These are phyloP conservation scores for Colletotrichum sidae DNA, from an alignment of 2,329 filamentous ascomycete genomes.

Conservation along the genomic window DNA sequence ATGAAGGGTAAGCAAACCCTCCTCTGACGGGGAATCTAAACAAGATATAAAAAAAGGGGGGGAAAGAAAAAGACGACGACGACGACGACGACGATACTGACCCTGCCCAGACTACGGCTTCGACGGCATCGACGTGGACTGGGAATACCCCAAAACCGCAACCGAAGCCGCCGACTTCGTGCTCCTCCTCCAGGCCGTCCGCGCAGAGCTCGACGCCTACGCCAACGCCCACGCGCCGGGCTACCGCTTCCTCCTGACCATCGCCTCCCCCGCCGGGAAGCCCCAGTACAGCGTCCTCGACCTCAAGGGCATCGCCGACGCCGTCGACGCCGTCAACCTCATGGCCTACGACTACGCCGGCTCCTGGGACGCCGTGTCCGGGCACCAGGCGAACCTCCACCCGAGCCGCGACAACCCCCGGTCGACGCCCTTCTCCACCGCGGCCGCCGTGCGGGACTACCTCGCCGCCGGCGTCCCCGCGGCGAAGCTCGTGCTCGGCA, in stretches of 20 bases:
- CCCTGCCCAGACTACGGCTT: slow-evolving; percentile 70
- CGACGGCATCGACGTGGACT: slow-evolving; percentile 60
- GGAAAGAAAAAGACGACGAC: too few species aligned
- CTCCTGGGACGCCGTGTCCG: slow-evolving; percentile 71
- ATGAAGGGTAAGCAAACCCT: slow-evolving; percentile 59
- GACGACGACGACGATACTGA: background rate
- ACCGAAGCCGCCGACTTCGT: slow-evolving; percentile 58
- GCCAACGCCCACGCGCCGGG: slow-evolving; percentile 54
- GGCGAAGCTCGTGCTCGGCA: slow-evolving; percentile 78
- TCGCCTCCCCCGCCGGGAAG: slow-evolving; percentile 63
- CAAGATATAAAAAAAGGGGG: too few species aligned
- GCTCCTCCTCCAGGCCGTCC: slow-evolving; percentile 56
- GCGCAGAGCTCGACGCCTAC: slow-evolving; percentile 61
- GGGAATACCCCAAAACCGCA: slow-evolving; percentile 50
- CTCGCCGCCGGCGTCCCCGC: slow-evolving; percentile 69
- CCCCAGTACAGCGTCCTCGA: slow-evolving; percentile 60
- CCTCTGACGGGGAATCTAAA: background rate
- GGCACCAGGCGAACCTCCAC: slow-evolving; percentile 80
- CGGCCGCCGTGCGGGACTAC: slow-evolving; percentile 75
- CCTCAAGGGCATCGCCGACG: slow-evolving; percentile 49
- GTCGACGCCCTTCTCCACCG: slow-evolving; percentile 77
- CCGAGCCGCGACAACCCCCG: slow-evolving; percentile 62
- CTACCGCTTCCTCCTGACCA: slow-evolving; percentile 66
- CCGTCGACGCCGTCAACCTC: slow-evolving; percentile 68
- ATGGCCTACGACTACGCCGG: slow-evolving; percentile 84